Evolutionary conservation across 768 basidiomycete genomes (phyloP).

Genomic region (Xerocomellus amylosporus): DNA sequence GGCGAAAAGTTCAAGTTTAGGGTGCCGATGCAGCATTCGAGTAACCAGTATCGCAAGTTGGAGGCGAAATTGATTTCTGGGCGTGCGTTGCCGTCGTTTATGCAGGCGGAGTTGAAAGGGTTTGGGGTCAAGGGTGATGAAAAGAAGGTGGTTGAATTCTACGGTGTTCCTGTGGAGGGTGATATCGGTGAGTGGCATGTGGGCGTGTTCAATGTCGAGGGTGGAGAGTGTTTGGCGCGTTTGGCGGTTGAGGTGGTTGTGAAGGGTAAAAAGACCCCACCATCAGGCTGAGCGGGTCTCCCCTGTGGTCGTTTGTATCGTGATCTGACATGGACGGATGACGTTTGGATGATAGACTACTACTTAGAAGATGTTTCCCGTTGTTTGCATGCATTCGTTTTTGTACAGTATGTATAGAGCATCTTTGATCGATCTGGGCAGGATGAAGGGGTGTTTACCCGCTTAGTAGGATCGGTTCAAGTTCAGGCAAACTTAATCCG

Average conservation of each 20-base stretch:
- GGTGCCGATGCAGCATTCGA: slow-evolving; percentile 40
- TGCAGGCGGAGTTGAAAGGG: slow-evolving; percentile 49
- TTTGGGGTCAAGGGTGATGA: slow-evolving; percentile 33
- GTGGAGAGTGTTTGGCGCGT: slow-evolving; percentile 51
- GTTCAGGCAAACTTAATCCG: not conserved
- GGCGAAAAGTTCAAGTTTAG: slow-evolving; percentile 61
- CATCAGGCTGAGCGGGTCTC: slow-evolving; percentile 28
- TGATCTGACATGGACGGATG: slow-evolving; percentile 6
- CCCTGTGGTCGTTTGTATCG: slow-evolving; percentile 10
- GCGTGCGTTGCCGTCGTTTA: slow-evolving; percentile 51
- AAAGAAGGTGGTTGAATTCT: slow-evolving; percentile 53
- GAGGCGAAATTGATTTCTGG: slow-evolving; percentile 52
- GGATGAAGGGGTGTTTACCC: not conserved
- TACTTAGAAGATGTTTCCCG: slow-evolving; percentile 12
- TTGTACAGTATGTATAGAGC: slow-evolving; percentile 15
- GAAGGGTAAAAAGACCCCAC: slow-evolving; percentile 28
- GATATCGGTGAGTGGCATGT: slow-evolving; percentile 56
- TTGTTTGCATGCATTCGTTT: slow-evolving; percentile 22
- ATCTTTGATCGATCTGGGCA: slow-evolving; percentile 5
- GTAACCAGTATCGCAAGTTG: slow-evolving; percentile 36
- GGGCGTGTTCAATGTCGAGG: slow-evolving; percentile 52
- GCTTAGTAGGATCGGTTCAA: not conserved
- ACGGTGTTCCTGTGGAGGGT: slow-evolving; percentile 46
- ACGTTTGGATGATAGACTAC: slow-evolving; percentile 2
- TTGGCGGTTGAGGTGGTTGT: slow-evolving; percentile 56